Base-by-base conservation (phyloP, 2,329 filamentous ascomycete genomes). In the Aotearoamyces nothofagi region DNA sequence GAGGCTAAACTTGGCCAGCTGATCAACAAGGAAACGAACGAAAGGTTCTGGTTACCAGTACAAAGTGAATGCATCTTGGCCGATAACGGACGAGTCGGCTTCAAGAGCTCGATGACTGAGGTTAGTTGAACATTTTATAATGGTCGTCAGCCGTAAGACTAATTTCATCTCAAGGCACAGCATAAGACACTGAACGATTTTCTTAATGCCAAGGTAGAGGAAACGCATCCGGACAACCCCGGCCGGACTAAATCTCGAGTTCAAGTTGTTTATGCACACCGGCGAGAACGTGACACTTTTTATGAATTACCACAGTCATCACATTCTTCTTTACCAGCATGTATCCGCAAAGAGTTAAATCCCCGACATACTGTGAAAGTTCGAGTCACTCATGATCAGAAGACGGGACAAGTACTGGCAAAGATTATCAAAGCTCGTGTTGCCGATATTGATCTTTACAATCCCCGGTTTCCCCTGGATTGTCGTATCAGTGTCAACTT, bases 401-500 rank as follows among this genome's bases (percentile, higher is more conserved):
- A 76, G 44, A 80, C 71, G 0, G 64, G 66, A 15, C 61, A 74
- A 33, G 57, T 86, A 3, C 55, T 87, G 8, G 77, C 74, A 34
- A 84, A 81, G 51, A 94, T 98, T 43, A 73, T 98, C 53, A 98
- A 98, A 58, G 73, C 76, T 15, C 73, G 84, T n/a, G 64, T 96
- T 9, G 75, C 71, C 15, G 84, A 98, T 49, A 58, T 94, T n/a
- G 79, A 93, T 43, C 66, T 98, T 11, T 77, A 79, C 53, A 78
- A 83, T 41, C 87, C 90, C 0, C 60, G 61, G 27, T 69, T 67
- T 6, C 69, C 71, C 3, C 80, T 94, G 45, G 90, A 98, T 54
- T 93, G 84, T 55, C 80, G 90, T 8, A 76, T 98, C 41, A 92
- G 83, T 44, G 74, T 98, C 46, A 96, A 93, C 47, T 66, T 98